These are phyloP conservation scores for Primulina tabacum DNA, from an alignment of 257 asterid genomes.

Conservation along the genomic window DNA sequence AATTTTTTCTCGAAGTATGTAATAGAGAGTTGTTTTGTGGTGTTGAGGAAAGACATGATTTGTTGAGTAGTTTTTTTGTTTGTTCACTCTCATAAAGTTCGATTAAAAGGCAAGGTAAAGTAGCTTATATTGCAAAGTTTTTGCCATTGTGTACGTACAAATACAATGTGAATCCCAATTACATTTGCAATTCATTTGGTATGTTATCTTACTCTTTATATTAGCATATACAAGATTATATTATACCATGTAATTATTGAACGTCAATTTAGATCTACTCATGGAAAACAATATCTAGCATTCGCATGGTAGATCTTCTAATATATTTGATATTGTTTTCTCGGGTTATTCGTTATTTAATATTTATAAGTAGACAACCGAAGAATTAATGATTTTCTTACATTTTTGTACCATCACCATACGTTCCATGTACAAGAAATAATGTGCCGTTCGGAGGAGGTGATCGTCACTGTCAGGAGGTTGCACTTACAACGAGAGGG, in stretches of 20 bases:
- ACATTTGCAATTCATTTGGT: neutral
- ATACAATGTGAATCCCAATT: neutral
- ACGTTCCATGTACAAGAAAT: too few relatives aligned
- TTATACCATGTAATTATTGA: too few relatives aligned
- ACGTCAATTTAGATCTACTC: neutral
- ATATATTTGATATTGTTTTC: neutral
- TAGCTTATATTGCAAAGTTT: neutral
- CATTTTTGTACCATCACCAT: too few relatives aligned
- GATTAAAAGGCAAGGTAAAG: neutral
- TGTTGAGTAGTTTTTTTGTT: neutral
- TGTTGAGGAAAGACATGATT: neutral
- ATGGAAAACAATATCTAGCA: neutral
- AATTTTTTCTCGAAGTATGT: neutral
- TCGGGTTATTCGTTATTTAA: neutral
- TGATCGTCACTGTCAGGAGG: too few relatives aligned
- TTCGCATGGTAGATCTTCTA: neutral
- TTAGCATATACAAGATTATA: too few relatives aligned
- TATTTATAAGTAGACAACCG: neutral
- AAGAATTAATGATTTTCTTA: neutral
- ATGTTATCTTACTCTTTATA: too few relatives aligned
- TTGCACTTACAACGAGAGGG: too few relatives aligned
- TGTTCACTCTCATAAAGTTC: neutral
- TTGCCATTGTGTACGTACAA: neutral
- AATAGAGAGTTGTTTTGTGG: neutral
- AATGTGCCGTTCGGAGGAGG: too few relatives aligned